Conservation (phyloP, 139 green algal species). For the Volvox africanus region DNA sequence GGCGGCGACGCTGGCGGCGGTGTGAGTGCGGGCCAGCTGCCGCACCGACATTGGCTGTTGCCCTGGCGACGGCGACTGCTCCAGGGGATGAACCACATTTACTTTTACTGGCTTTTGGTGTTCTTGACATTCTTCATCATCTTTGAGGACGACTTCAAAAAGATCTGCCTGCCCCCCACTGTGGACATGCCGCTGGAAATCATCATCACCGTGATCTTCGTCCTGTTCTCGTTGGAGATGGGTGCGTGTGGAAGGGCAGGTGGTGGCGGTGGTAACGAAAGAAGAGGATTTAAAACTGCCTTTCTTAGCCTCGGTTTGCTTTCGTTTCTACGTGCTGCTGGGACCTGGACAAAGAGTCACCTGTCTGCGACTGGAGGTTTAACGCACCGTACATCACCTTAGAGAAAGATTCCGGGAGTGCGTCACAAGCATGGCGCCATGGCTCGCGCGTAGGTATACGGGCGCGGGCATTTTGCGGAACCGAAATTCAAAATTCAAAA, state of each 20-base stretch:
- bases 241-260: slow-evolving; percentile 51
- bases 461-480: no score
- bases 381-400: no score
- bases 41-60: background rate
- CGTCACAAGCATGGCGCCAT: no score
- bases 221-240: slow-evolving; percentile 78
- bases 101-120: slow-evolving; percentile 58
- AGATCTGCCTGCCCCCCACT: slow-evolving; percentile 67
- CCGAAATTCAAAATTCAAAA: no score
- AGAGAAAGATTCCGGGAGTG: no score
- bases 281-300: no score
- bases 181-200: slow-evolving; percentile 74
- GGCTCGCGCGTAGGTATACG: background rate
- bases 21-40: background rate
- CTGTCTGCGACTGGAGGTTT: no score
- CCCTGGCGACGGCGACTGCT: slow-evolving; percentile 39
- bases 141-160: slow-evolving; percentile 88
- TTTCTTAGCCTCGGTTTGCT: no score
- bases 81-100: slow-evolving; percentile 46
- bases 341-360: no score
- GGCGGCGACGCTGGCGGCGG: background rate
- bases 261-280: no score
- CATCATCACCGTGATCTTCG: slow-evolving; percentile 67
- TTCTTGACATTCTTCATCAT: slow-evolving; percentile 82
- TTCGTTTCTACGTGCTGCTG: no score